Conservation (phyloP, 1,284 basidiomycete genomes). For the Leccinum cinnamomeum region DNA sequence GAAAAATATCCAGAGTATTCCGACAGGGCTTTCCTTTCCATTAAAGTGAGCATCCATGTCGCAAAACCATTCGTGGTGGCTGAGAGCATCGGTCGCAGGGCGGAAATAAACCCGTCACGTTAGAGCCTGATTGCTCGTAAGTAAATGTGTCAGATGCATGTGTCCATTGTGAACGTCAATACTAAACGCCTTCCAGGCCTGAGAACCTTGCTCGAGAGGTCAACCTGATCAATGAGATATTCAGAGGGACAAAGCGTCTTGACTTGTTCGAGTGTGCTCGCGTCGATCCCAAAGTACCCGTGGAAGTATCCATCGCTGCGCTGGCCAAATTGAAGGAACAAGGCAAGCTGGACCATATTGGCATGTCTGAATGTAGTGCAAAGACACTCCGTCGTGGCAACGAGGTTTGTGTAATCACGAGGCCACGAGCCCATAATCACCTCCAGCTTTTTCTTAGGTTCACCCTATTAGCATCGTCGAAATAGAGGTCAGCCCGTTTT, state of each 20-base stretch:
- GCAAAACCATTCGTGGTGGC: no score
- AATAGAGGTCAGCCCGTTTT: conserved; percentile 55
- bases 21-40: conserved; percentile 47
- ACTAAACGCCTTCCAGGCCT: conserved; percentile 22
- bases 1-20: conserved; percentile 53
- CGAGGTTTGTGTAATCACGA: conserved; percentile 16
- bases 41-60: conserved; percentile 33
- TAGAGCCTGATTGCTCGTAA: conserved; percentile 23
- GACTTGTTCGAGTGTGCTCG: conserved; percentile 52
- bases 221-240: conserved; percentile 39
- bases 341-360: conserved; percentile 52
- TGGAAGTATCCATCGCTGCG: conserved; percentile 39
- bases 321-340: conserved; percentile 39
- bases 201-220: conserved; percentile 43
- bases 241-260: conserved; percentile 47
- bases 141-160: background rate
- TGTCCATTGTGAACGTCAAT: background rate
- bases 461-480: conserved; percentile 51
- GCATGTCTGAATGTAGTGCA: conserved; percentile 52
- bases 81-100: background rate
- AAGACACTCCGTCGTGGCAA: conserved; percentile 51
- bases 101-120: background rate
- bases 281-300: conserved; percentile 37
- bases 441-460: conserved; percentile 31
- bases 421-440: background rate